Evolutionary conservation across 768 basidiomycete species (phyloP).

Genomic region (Tulasnella calospora): DNA sequence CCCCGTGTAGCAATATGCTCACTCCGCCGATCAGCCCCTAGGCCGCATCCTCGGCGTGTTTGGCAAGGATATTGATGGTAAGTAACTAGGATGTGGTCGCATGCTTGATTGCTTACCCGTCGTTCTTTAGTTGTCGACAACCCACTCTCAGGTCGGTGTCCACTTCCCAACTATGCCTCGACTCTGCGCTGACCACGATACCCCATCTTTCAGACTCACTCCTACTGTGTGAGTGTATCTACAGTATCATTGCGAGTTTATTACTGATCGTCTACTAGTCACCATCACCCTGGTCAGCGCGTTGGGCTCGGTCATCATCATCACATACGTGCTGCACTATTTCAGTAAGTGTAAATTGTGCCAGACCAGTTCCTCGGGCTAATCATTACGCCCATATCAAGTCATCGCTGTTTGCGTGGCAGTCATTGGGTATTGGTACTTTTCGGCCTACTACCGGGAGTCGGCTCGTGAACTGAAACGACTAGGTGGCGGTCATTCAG

Average conservation of each 20-base stretch:
- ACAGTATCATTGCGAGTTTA: not conserved
- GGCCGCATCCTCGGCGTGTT: conserved; percentile 27
- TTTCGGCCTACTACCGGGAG: conserved; percentile 56
- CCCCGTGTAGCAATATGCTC: not conserved
- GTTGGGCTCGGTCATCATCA: conserved; percentile 50
- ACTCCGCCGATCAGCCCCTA: not conserved
- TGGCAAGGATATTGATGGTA: conserved; percentile 33
- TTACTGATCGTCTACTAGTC: conserved; percentile 38
- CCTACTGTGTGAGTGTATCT: not conserved
- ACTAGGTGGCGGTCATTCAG: conserved; percentile 21
- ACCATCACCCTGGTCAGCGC: conserved; percentile 49
- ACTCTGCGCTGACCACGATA: not conserved
- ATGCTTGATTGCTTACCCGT: not conserved
- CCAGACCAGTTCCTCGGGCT: too few species aligned
- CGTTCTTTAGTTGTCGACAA: not conserved
- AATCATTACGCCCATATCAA: conserved; percentile 28
- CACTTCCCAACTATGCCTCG: not conserved
- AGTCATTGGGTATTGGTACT: conserved; percentile 55
- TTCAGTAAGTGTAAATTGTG: conserved; percentile 47
- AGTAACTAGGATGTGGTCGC: not conserved
- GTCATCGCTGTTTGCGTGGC: conserved; percentile 54
- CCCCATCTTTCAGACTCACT: not conserved
- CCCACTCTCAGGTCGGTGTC: not conserved
- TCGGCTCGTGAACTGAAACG: conserved; percentile 25
- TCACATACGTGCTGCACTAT: conserved; percentile 55